Conservation (phyloP, 2,329 filamentous ascomycete genomes). For the Ophiostoma perfectum region DNA sequence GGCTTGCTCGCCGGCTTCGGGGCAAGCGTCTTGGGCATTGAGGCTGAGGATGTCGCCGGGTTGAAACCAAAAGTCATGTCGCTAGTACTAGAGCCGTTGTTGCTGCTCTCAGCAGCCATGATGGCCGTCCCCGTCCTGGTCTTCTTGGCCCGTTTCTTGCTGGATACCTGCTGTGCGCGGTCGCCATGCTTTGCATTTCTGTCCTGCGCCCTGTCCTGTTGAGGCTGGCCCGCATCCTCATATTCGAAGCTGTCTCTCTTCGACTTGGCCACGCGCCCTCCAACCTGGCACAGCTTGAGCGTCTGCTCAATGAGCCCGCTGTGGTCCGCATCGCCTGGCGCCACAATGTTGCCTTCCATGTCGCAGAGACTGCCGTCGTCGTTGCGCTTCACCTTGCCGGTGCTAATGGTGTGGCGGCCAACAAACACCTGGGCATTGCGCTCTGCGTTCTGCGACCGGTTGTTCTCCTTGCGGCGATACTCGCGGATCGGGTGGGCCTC, state of each 20-base stretch:
- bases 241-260: not conserved
- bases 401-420: constrained; percentile 26
- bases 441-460: constrained; percentile 27
- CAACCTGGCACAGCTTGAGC: constrained; percentile 15
- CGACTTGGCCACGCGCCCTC: not conserved
- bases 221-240: too few species aligned
- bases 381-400: constrained; percentile 22
- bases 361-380: constrained; percentile 23
- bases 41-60: too few species aligned
- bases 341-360: constrained; percentile 26
- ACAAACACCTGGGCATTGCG: constrained; percentile 27
- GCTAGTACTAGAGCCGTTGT: too few species aligned
- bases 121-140: not conserved
- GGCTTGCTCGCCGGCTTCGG: not conserved
- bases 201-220: not conserved
- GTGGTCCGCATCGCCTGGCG: constrained; percentile 15
- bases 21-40: not conserved
- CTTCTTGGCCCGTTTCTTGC: not conserved
- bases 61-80: too few species aligned
- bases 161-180: not conserved
- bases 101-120: not conserved
- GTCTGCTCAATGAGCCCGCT: constrained; percentile 26
- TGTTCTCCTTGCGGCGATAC: constrained; percentile 27
- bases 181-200: not conserved
- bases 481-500: constrained; percentile 26